phyloP scores from a whole-genome alignment of 129 eudicot genomes.

The Tagetes erecta region DNA sequence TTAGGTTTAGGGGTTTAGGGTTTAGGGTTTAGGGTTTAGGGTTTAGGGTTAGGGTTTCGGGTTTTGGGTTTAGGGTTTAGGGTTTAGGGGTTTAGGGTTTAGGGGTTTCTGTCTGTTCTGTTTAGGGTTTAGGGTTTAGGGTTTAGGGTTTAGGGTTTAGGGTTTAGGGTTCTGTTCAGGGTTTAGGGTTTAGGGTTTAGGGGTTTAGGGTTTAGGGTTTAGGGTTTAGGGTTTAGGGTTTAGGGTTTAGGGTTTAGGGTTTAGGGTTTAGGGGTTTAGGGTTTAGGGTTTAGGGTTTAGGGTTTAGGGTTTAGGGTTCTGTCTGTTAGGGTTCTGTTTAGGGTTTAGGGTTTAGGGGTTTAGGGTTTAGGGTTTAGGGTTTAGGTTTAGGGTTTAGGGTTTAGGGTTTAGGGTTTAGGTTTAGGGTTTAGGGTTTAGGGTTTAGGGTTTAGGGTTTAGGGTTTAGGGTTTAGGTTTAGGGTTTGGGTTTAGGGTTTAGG shows the following conservation, averaged over 20 bases:
- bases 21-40: slow-evolving; percentile 4
- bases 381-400: slow-evolving; percentile 19
- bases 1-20: slow-evolving; percentile 6
- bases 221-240: slow-evolving; percentile 1
- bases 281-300: slow-evolving; percentile 11
- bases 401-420: slow-evolving; percentile 10
- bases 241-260: not conserved
- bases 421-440: slow-evolving; percentile 22
- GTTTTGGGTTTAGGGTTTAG: slow-evolving; percentile 9
- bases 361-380: slow-evolving; percentile 13
- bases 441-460: slow-evolving; percentile 22
- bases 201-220: slow-evolving; percentile 4
- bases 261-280: too few relatives aligned
- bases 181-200: not conserved
- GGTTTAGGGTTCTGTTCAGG: slow-evolving; percentile 2
- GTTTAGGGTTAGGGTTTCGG: slow-evolving; percentile 8
- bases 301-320: slow-evolving; percentile 15
- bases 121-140: slow-evolving; percentile 15
- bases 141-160: slow-evolving; percentile 12
- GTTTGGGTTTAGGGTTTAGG: slow-evolving; percentile 22
- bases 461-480: slow-evolving; percentile 18
- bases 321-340: too few relatives aligned
- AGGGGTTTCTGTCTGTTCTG: too few relatives aligned
- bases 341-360: slow-evolving; percentile 13
- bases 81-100: slow-evolving; percentile 3